phyloP scores from a whole-genome alignment of 2,329 filamentous ascomycete species.

The Alternaria sp. region DNA sequence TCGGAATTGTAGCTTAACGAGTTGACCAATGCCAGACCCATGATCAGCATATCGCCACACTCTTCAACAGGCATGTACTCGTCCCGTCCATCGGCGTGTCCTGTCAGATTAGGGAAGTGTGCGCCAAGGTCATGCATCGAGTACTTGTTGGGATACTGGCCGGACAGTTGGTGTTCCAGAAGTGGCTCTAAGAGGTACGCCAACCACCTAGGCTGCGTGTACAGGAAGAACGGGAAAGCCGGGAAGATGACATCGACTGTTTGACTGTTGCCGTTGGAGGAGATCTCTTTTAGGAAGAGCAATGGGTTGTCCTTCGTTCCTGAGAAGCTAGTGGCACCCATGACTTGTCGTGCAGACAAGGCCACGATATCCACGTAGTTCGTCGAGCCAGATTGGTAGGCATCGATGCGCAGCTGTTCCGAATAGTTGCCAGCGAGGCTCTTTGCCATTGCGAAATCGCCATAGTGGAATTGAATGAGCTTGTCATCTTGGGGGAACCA shows the following conservation, averaged over 20 bases:
- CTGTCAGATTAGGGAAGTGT: conserved; percentile 78
- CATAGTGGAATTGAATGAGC: conserved; percentile 77
- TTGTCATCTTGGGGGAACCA: conserved; percentile 69
- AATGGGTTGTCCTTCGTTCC: conserved; percentile 74
- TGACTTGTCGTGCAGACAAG: conserved; percentile 77
- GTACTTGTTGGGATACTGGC: conserved; percentile 83
- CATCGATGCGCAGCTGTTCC: conserved; percentile 71
- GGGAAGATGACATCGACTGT: conserved; percentile 90
- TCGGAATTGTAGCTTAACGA: conserved; percentile 69
- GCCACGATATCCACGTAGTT: conserved; percentile 80
- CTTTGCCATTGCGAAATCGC: conserved; percentile 71
- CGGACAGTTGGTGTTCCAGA: conserved; percentile 80
- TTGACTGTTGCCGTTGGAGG: conserved; percentile 82
- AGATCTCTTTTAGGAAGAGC: conserved; percentile 85
- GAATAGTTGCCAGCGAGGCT: conserved; percentile 76
- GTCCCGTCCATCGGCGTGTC: conserved; percentile 72
- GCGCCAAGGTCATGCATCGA: conserved; percentile 78
- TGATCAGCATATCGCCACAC: conserved; percentile 82
- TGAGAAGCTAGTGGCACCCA: conserved; percentile 78
- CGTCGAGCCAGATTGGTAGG: conserved; percentile 73
- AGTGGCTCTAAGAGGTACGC: conserved; percentile 80
- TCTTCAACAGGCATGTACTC: conserved; percentile 81
- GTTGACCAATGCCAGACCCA: conserved; percentile 79
- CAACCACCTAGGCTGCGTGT: conserved; percentile 81
- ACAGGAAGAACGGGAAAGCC: conserved; percentile 83